phyloP scores from a whole-genome alignment of 2,329 filamentous ascomycete genomes.

The Monosporascus sp. region DNA sequence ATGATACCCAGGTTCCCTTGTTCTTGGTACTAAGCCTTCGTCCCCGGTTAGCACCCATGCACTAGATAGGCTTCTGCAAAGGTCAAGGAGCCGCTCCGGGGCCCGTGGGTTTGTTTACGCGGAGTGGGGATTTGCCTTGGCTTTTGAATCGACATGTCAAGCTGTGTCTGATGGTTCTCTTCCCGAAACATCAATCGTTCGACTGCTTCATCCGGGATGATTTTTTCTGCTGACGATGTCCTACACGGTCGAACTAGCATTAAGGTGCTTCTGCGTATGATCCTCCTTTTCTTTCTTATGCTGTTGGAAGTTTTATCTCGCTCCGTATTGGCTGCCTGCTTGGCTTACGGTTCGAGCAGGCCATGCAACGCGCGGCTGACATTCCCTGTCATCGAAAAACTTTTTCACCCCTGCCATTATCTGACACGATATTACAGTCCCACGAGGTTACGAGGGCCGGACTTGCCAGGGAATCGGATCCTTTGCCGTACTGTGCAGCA shows the following conservation, averaged over 20 bases:
- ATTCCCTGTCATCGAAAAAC: neutral
- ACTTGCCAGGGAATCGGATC: neutral
- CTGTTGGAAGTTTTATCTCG: no score
- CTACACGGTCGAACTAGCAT: no score
- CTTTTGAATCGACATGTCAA: no score
- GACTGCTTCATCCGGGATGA: no score
- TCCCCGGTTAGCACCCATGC: neutral
- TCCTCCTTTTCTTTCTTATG: neutral
- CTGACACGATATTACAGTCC: neutral
- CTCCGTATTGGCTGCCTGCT: neutral
- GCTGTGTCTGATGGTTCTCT: no score
- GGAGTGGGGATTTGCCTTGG: no score
- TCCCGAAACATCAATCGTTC: no score
- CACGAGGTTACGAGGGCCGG: neutral
- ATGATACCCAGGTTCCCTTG: neutral
- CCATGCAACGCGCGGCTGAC: neutral
- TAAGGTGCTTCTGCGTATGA: neutral
- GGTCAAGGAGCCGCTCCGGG: no score
- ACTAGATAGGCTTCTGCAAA: neutral
- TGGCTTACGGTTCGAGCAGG: neutral
- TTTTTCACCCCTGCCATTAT: neutral
- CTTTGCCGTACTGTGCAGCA: neutral
- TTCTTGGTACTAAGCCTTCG: neutral
- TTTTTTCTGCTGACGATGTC: no score
- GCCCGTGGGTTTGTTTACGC: no score